phyloP scores from a whole-genome alignment of 2,329 filamentous ascomycete genomes.

The Verticillium nonalfalfae region DNA sequence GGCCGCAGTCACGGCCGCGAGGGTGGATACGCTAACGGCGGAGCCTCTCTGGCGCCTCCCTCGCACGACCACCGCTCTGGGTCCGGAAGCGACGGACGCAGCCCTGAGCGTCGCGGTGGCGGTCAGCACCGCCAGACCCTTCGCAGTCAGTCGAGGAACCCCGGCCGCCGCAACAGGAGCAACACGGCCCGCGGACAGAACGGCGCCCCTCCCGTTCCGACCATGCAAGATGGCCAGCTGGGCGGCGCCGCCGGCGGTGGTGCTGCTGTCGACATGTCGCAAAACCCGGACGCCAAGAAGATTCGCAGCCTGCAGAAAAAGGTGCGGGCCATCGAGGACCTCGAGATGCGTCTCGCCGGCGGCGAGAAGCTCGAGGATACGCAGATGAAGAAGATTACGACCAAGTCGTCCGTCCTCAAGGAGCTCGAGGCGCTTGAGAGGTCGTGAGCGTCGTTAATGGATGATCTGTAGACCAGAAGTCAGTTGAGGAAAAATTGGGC shows the following conservation, averaged over 20 bases:
- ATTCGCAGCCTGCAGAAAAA: conserved; percentile 92
- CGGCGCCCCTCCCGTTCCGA: conserved; percentile 14
- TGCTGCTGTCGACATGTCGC: conserved; percentile 39
- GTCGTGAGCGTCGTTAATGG: background rate
- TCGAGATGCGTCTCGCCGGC: conserved; percentile 91
- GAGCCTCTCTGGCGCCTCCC: conserved; percentile 15
- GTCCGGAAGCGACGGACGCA: conserved; percentile 48
- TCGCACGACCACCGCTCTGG: conserved; percentile 44
- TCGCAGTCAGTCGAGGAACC: conserved; percentile 50
- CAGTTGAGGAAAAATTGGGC: background rate
- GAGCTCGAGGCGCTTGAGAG: conserved; percentile 61
- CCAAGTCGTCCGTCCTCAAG: conserved; percentile 75
- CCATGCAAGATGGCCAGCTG: conserved; percentile 16
- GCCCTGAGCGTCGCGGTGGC: conserved; percentile 55
- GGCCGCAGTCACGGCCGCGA: conserved; percentile 20
- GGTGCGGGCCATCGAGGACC: conserved; percentile 92
- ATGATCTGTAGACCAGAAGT: no score
- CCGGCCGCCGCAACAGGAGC: conserved; percentile 44
- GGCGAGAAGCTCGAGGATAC: conserved; percentile 98
- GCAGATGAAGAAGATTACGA: conserved; percentile 96
- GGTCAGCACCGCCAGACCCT: conserved; percentile 33
- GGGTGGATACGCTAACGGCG: conserved; percentile 41
- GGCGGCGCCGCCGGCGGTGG: conserved; percentile 12
- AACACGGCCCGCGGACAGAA: conserved; percentile 36
- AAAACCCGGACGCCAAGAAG: conserved; percentile 85